Conservation (phyloP, 371 early-diverging fungal species). For the Thermomucor indicae-seudaticae region DNA sequence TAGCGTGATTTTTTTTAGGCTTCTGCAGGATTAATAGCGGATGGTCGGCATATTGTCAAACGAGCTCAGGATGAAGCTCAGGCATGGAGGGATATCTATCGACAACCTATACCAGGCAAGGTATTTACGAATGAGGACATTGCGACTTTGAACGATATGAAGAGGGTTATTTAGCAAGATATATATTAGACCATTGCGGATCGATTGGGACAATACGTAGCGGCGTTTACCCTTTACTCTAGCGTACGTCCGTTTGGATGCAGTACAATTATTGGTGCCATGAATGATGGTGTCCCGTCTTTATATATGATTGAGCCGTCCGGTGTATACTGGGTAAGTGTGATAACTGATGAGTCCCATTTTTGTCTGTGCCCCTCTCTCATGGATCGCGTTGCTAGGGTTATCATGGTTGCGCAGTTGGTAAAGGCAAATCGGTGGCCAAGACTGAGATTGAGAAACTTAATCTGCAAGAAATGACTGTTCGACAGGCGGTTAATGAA, state of each 20-base stretch:
- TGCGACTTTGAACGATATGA: too few species aligned
- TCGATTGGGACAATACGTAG: constrained; percentile 89
- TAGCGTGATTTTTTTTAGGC: constrained; percentile 55
- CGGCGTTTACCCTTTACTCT: constrained; percentile 95
- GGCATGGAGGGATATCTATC: constrained; percentile 86
- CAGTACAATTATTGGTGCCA: constrained; percentile 77
- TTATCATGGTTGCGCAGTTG: constrained; percentile 91
- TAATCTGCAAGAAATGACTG: constrained; percentile 79
- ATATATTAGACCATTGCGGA: constrained; percentile 92
- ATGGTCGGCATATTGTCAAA: constrained; percentile 87
- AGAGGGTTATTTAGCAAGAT: too few species aligned
- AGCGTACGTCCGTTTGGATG: constrained; percentile 97
- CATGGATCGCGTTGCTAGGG: constrained; percentile 52
- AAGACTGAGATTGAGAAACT: constrained; percentile 98
- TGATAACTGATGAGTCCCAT: background rate
- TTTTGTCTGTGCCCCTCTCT: background rate
- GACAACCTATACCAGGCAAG: constrained; percentile 78
- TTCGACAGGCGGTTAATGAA: constrained; percentile 88
- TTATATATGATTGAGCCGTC: constrained; percentile 97
- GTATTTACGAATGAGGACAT: too few species aligned
- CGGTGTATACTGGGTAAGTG: constrained; percentile 87
- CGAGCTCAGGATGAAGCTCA: constrained; percentile 91
- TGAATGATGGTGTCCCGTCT: constrained; percentile 72
- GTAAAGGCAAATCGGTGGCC: constrained; percentile 96
- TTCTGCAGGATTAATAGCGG: constrained; percentile 93